phyloP scores from a whole-genome alignment of 208 protist species.

The Vickermania ingenoplastis region DNA sequence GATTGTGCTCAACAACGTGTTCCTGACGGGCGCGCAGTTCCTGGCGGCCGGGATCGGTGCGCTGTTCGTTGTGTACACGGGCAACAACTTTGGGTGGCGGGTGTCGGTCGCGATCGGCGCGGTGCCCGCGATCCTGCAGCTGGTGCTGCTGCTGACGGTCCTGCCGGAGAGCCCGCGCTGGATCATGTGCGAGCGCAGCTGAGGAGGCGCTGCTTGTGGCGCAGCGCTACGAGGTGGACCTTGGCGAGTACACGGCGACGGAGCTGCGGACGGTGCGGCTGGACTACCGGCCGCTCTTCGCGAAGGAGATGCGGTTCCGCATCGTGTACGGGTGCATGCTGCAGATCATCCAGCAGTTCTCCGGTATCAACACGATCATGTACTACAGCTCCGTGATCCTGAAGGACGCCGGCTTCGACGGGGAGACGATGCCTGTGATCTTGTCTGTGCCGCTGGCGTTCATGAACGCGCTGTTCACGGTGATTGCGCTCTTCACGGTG shows the following conservation, averaged over 20 bases:
- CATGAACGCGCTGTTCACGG: constrained; percentile 81
- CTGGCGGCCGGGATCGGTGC: constrained; percentile 62
- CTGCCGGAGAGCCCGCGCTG: constrained; percentile 85
- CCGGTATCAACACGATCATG: constrained; percentile 91
- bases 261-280: constrained; percentile 29
- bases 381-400: constrained; percentile 90
- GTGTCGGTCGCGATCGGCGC: constrained; percentile 77
- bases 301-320: constrained; percentile 41
- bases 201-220: constrained; percentile 40
- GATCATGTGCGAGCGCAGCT: constrained; percentile 43
- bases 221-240: constrained; percentile 45
- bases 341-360: constrained; percentile 88
- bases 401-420: constrained; percentile 64
- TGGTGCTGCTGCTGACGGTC: constrained; percentile 71
- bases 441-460: constrained; percentile 77
- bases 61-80: constrained; percentile 61
- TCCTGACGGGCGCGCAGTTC: constrained; percentile 78
- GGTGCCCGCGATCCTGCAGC: constrained; percentile 65
- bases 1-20: constrained; percentile 86
- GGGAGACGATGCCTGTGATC: constrained; percentile 65
- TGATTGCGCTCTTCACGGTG: constrained; percentile 64
- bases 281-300: constrained; percentile 43
- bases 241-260: constrained; percentile 37
- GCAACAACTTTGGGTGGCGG: constrained; percentile 81
- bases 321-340: constrained; percentile 71